Evolutionary conservation across 2,329 filamentous ascomycete species (phyloP).

Genomic region (Cladobotryum mycophilum): DNA sequence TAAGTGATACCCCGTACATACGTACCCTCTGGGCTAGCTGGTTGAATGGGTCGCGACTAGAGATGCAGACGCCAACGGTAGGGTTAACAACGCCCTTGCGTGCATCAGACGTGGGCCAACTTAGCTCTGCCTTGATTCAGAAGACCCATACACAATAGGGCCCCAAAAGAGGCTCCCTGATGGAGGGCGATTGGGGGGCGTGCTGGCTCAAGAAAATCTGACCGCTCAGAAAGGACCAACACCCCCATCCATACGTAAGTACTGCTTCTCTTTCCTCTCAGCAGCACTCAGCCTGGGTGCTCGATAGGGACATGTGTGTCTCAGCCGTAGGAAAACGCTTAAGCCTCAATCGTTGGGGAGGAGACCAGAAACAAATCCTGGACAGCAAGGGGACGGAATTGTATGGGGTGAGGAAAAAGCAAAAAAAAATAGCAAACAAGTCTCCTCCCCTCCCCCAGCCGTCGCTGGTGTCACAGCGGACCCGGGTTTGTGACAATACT

Average conservation of each 20-base stretch:
- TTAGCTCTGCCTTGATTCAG: not conserved
- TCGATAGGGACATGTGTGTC: conserved; percentile 11
- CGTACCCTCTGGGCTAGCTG: not conserved
- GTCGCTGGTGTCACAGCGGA: not conserved
- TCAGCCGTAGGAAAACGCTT: conserved; percentile 1
- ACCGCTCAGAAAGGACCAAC: too few relatives aligned
- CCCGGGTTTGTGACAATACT: not conserved
- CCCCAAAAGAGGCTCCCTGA: too few relatives aligned
- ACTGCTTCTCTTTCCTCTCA: not conserved
- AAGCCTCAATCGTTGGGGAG: not conserved
- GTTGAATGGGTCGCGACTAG: not conserved
- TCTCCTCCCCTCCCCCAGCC: not conserved
- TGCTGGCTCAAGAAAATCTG: not conserved
- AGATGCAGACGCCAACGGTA: not conserved
- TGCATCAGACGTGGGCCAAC: conserved; percentile 2
- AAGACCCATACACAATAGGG: not conserved
- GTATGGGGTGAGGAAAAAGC: conserved; percentile 1
- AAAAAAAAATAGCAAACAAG: not conserved
- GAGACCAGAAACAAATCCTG: not conserved
- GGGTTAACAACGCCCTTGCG: conserved; percentile 8
- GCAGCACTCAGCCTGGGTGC: not conserved
- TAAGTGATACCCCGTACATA: not conserved
- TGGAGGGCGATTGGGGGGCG: not conserved
- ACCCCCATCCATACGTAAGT: too few relatives aligned
- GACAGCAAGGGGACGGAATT: too few relatives aligned